Percentiles rank a stretch among this genome's conserved stretches.
Evolutionary conservation across 1,139 yeast genomes (phyloP).

Genomic region (Eremothecium sinecaudum): DNA sequence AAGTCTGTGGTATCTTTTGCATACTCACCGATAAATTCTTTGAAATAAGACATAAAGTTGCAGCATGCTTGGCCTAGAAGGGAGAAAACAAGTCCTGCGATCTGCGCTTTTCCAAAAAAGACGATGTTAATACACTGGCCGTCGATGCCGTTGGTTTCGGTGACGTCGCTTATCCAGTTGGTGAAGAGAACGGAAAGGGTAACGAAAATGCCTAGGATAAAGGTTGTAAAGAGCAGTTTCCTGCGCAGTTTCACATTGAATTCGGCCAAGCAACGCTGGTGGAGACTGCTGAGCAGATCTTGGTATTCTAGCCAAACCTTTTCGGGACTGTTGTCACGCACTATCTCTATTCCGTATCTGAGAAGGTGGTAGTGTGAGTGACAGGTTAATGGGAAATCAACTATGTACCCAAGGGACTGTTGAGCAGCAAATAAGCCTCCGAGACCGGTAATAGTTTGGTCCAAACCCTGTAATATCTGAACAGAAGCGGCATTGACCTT

Average conservation of each 20-base stretch:
- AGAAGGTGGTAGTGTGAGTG: conserved; percentile 3
- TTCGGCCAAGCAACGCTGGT: conserved; percentile 1
- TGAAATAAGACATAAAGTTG: conserved; percentile 1
- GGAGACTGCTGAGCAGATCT: background rate
- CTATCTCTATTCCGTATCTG: conserved; percentile 3
- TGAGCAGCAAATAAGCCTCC: conserved; percentile 3
- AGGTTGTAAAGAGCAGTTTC: conserved; percentile 1
- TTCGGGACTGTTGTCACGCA: conserved; percentile 3
- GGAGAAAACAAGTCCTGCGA: conserved; percentile 2
- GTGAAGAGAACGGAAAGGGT: background rate
- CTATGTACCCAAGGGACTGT: conserved; percentile 1
- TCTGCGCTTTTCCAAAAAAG: conserved; percentile 2
- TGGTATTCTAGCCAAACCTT: conserved; percentile 1
- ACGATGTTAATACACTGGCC: background rate
- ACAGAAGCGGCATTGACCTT: background rate
- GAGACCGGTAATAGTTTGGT: conserved; percentile 1
- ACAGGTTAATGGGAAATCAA: conserved; percentile 4
- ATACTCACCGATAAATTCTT: conserved; percentile 2
- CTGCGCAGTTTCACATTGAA: conserved; percentile 1
- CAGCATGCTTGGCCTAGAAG: conserved; percentile 4
- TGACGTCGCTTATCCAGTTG: background rate
- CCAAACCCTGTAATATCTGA: conserved; percentile 1
- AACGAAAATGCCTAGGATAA: background rate
- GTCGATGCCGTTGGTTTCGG: background rate
- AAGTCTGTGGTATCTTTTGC: conserved; percentile 4